phyloP scores from a whole-genome alignment of 1,284 basidiomycete species.

The Acaromyces ingoldii region DNA sequence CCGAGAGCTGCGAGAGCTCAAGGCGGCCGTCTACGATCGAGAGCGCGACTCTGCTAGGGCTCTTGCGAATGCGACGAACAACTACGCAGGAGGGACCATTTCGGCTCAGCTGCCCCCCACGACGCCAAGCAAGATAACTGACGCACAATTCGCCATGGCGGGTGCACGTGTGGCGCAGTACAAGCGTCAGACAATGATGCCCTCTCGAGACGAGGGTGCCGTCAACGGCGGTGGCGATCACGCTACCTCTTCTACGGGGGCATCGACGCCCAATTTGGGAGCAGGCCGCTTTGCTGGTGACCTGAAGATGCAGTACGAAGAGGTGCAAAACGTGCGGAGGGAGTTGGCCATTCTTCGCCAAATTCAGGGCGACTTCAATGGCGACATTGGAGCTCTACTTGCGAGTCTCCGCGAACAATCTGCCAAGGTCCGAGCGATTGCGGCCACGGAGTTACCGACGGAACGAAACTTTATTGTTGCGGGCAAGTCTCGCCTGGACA shows the following conservation, averaged over 20 bases:
- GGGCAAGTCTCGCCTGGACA: conserved; percentile 83
- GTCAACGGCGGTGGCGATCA: neutral
- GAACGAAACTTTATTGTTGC: conserved; percentile 83
- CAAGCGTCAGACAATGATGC: conserved; percentile 20
- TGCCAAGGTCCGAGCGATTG: conserved; percentile 75
- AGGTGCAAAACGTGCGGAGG: conserved; percentile 83
- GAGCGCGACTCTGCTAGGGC: conserved; percentile 11
- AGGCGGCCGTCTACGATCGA: conserved; percentile 59
- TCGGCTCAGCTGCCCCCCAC: neutral
- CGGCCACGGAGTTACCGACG: conserved; percentile 69
- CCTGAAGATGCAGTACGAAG: conserved; percentile 85
- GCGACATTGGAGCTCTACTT: conserved; percentile 79
- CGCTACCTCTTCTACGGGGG: neutral
- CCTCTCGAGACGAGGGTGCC: neutral
- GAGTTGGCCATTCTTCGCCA: conserved; percentile 91
- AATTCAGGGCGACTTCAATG: conserved; percentile 86
- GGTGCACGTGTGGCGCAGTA: conserved; percentile 42
- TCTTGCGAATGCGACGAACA: neutral
- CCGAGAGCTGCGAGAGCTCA: conserved; percentile 86
- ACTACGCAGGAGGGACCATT: too few species aligned
- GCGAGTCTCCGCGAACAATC: conserved; percentile 73
- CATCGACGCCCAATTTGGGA: conserved; percentile 3
- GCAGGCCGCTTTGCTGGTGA: conserved; percentile 55
- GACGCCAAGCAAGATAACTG: conserved; percentile 33
- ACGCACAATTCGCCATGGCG: conserved; percentile 45